Evolutionary conservation across 495 filamentous ascomycete genomes (phyloP), one percentile per base, ranked within the genome.

Genomic region (Xylaria nigripes): DNA sequence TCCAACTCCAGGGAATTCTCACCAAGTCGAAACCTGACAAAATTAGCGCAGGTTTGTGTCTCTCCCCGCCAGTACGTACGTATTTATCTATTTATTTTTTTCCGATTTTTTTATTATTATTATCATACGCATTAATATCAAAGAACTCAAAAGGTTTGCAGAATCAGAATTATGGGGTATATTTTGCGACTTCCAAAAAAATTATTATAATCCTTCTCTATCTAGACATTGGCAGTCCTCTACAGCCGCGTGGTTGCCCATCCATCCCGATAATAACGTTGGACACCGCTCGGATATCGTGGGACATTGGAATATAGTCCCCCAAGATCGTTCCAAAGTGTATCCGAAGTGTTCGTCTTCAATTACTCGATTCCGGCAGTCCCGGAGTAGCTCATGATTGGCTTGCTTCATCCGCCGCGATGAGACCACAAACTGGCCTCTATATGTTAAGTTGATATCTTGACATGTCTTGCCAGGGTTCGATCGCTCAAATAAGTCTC

Each of bases 261-360:
- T 48, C 53, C 45, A 55, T 5, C 53, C 46, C 0, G 53, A 55
- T 19, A 55, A n/a, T 21, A 55, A 50, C 23, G 53, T 55, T 10
- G 53, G 53, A 48, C 53, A 55, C 19, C 53, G 53, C 25, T 55
- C 53, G 18, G 53, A 55, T 49, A 55, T 55, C 46, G 53, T 55
- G 45, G 53, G 53, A 29, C 53, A 55, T 22, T 44, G 53, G 22
- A 55, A 55, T 50, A 55, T 13, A 8, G 53, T 55, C 1, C 53
- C 53, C 53, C 53, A 55, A 15, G 27, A 21, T 44, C 53, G 45
- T 40, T 55, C 53, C 29, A 55, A 15, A 3, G 46, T 45, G 53
- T 13, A 55, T 4, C 53, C 53, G 30, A 55, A 55, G 15, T 25
- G 25, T 0, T 49, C 53, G 12, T 55, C 46, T 19, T 44, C 40